These are phyloP conservation scores for Theobroma grandiflorum DNA, from an alignment of 441 rosid genomes.

Conservation along the genomic window DNA sequence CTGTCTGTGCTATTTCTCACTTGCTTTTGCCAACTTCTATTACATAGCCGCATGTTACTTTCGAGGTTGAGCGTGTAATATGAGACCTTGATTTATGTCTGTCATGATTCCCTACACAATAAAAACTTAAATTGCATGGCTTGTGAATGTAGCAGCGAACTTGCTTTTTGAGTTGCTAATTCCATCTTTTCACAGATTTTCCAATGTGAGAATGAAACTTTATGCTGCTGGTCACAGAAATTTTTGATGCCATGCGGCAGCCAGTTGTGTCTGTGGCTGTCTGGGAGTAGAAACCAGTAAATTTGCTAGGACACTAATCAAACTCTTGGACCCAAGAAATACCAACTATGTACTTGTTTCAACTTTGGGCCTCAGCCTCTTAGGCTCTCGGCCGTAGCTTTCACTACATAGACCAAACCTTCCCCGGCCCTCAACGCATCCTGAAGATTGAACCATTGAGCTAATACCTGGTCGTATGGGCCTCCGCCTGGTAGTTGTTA, in stretches of 20 bases:
- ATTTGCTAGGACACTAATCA: not conserved
- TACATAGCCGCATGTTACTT: slow-evolving; percentile 20
- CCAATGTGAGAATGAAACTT: not conserved
- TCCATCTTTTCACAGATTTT: too few relatives aligned
- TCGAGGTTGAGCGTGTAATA: slow-evolving; percentile 18
- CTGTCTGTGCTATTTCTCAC: slow-evolving; percentile 28
- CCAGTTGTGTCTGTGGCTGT: not conserved
- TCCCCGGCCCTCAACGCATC: too few relatives aligned
- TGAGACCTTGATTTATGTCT: slow-evolving; percentile 12
- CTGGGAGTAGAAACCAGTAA: not conserved
- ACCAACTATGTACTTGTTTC: not conserved
- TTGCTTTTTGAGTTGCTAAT: not conserved
- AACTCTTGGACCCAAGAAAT: not conserved
- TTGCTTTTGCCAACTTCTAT: slow-evolving; percentile 28
- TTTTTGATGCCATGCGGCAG: not conserved
- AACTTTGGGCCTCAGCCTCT: not conserved
- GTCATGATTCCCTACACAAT: slow-evolving; percentile 15
- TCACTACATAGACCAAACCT: too few relatives aligned
- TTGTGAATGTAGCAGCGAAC: not conserved
- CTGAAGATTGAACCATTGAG: too few relatives aligned
- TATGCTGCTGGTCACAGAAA: not conserved
- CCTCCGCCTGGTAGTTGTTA: too few relatives aligned
- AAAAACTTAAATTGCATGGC: slow-evolving; percentile 22
- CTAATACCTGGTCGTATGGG: too few relatives aligned
- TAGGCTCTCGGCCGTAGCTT: too few relatives aligned